Evolutionary conservation across 108 stramenopile species (phyloP).

Genomic region (Craspedostauros australis): DNA sequence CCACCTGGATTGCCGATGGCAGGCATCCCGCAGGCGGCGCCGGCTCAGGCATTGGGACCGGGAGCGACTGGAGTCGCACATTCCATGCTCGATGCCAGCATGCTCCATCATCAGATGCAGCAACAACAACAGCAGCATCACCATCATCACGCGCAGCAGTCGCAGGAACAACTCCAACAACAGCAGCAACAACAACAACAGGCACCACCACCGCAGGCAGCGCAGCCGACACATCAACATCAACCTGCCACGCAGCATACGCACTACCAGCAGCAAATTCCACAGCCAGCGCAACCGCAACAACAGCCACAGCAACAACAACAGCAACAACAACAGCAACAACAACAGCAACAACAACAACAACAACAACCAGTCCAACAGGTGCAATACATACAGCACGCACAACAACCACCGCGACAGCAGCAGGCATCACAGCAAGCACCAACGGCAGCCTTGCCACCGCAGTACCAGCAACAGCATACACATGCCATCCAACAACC

Average conservation of each 20-base stretch:
- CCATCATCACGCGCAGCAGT: constrained; percentile 2
- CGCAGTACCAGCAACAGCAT: no score
- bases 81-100: not conserved
- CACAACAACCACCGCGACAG: constrained; percentile 6
- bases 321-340: constrained; percentile 16
- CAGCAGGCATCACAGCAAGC: no score
- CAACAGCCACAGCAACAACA: constrained; percentile 1
- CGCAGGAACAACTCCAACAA: not conserved
- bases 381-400: constrained; percentile 4
- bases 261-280: not conserved
- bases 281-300: constrained; percentile 7
- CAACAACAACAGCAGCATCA: not conserved
- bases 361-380: constrained; percentile 3
- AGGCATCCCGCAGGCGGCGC: not conserved
- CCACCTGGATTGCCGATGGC: constrained; percentile 18
- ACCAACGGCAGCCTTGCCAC: no score
- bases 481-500: no score
- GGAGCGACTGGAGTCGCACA: not conserved
- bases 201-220: not conserved
- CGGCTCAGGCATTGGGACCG: not conserved
- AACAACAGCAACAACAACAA: constrained; percentile 9
- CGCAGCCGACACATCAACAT: constrained; percentile 6
- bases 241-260: not conserved
- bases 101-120: constrained; percentile 5
- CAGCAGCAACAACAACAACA: constrained; percentile 1